Evolutionary conservation across 177 flowering plant species (phyloP).

Genomic region (Viscum album): DNA sequence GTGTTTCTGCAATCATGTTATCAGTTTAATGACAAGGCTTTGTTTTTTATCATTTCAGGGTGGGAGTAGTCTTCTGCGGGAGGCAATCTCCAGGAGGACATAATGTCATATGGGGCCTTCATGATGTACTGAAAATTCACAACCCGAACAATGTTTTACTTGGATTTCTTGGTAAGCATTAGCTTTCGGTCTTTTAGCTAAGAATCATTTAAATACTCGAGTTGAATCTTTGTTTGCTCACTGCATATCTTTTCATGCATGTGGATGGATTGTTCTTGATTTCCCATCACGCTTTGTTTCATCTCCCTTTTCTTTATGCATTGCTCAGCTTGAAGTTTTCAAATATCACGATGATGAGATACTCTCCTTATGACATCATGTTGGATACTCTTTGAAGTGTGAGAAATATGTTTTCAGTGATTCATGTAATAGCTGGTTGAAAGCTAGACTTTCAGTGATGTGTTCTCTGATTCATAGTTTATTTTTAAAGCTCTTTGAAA

Average conservation of each 20-base stretch:
- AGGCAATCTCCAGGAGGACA: slow-evolving; percentile 99
- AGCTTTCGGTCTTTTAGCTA: slow-evolving; percentile 1
- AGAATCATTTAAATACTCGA: neutral
- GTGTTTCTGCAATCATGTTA: neutral
- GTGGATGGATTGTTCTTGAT: neutral
- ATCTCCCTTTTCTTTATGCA: neutral
- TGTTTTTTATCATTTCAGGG: slow-evolving; percentile 35
- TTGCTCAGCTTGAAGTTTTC: too few species aligned
- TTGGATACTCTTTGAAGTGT: too few species aligned
- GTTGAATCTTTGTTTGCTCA: neutral
- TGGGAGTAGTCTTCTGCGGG: slow-evolving; percentile 88
- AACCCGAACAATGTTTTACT: slow-evolving; percentile 61
- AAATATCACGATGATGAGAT: too few species aligned
- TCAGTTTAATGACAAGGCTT: neutral
- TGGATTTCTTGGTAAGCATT: slow-evolving; percentile 73
- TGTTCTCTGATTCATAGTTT: too few species aligned
- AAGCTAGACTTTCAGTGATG: too few species aligned
- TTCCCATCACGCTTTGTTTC: neutral
- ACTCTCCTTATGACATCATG: too few species aligned
- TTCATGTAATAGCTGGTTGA: too few species aligned
- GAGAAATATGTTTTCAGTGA: too few species aligned
- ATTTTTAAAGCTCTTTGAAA: too few species aligned
- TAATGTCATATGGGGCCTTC: slow-evolving; percentile 95
- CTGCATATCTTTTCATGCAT: neutral
- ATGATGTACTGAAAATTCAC: slow-evolving; percentile 60